A percentile compares a stretch with the other conserved stretches of the same genome.
These are phyloP conservation scores for Mediolabrus comicus DNA, from an alignment of 108 stramenopile species.

Conservation along the genomic window DNA sequence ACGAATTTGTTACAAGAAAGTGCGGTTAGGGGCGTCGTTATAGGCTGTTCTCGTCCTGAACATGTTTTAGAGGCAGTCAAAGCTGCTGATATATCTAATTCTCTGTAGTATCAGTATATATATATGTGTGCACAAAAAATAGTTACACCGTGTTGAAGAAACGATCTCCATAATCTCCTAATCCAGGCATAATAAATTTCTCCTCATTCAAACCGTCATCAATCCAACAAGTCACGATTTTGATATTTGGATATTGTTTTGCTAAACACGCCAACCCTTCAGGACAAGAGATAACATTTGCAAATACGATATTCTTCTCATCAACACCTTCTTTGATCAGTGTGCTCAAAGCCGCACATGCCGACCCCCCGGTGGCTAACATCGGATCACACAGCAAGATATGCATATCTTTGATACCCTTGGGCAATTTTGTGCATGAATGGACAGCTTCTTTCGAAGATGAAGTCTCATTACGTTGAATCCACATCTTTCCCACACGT, in stretches of 20 bases:
- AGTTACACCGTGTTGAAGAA: slow-evolving; percentile 81
- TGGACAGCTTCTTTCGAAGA: slow-evolving; percentile 81
- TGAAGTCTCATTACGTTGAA: slow-evolving; percentile 93
- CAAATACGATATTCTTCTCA: slow-evolving; percentile 81
- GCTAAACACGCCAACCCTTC: slow-evolving; percentile 83
- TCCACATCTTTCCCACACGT: slow-evolving; percentile 92
- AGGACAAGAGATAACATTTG: slow-evolving; percentile 95
- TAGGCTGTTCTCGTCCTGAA: slow-evolving; percentile 42
- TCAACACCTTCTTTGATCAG: slow-evolving; percentile 67
- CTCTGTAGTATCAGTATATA: not conserved
- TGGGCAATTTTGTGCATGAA: slow-evolving; percentile 93
- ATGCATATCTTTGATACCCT: slow-evolving; percentile 63
- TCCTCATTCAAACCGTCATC: slow-evolving; percentile 92
- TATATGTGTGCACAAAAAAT: not conserved
- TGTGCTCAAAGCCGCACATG: slow-evolving; percentile 75
- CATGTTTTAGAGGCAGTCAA: slow-evolving; percentile 47
- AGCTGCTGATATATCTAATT: slow-evolving; percentile 19
- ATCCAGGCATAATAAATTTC: slow-evolving; percentile 96
- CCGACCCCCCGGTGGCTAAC: slow-evolving; percentile 97
- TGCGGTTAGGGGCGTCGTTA: slow-evolving; percentile 28
- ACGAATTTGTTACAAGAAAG: slow-evolving; percentile 47
- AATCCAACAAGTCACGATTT: slow-evolving; percentile 88
- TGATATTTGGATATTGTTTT: slow-evolving; percentile 59
- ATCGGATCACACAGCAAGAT: slow-evolving; percentile 97
- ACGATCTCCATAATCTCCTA: slow-evolving; percentile 98